Conservation (phyloP, 73 alveolate genomes). For the Paramecium octaurelia region DNA sequence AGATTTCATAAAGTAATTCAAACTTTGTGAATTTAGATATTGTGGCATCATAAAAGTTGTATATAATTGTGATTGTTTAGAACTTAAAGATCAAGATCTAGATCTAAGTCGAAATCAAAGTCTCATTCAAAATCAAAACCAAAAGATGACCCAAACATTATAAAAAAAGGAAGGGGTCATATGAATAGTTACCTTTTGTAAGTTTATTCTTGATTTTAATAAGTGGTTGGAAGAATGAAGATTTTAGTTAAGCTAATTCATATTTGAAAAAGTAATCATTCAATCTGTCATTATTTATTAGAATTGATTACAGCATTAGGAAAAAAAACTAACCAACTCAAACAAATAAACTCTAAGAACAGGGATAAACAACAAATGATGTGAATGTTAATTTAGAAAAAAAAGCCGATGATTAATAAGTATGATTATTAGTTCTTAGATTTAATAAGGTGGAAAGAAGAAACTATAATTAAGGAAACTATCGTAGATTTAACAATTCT, state of each 20-base stretch:
- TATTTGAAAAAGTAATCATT: not conserved
- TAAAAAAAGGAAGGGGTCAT: conserved; percentile 39
- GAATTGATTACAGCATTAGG: not conserved
- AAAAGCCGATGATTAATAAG: not conserved
- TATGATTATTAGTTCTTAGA: not conserved
- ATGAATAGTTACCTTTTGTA: not conserved
- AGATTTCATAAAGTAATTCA: not conserved
- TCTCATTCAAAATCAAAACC: not conserved
- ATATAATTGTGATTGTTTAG: not conserved
- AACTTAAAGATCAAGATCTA: not conserved
- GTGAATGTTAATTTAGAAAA: conserved; percentile 4
- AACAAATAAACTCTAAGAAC: not conserved
- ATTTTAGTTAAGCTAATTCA: not conserved
- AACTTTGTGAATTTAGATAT: conserved; percentile 3
- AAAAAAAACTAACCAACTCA: not conserved
- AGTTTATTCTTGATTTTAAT: not conserved
- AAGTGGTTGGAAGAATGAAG: conserved; percentile 48
- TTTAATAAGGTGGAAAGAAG: not conserved
- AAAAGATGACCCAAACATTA: not conserved
- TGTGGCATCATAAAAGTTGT: not conserved
- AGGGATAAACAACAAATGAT: not conserved
- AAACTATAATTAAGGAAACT: not conserved
- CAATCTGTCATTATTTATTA: not conserved
- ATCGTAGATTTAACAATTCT: not conserved
- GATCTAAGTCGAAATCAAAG: conserved; percentile 10